A percentile compares a stretch with the other conserved stretches of the same genome.
phyloP scores from a whole-genome alignment of 2,329 filamentous ascomycete species.

The Sporothrix humicola region DNA sequence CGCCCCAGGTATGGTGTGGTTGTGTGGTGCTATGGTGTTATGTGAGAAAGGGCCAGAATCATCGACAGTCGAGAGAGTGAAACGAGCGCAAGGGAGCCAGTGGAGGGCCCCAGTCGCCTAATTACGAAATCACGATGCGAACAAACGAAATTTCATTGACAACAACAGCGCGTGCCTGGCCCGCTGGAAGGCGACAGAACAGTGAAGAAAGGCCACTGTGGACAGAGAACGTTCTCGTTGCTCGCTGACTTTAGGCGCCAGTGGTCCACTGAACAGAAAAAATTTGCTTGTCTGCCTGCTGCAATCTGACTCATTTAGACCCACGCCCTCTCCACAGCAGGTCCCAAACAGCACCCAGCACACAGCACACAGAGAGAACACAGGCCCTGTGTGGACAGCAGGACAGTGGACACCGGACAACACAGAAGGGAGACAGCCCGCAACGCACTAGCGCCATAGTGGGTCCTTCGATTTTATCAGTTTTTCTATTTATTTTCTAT shows the following conservation, averaged over 20 bases:
- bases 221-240: neutral
- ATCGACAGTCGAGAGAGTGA: neutral
- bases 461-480: neutral
- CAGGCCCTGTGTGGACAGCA: neutral
- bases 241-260: neutral
- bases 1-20: slow-evolving; percentile 32
- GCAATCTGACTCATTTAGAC: slow-evolving; percentile 32
- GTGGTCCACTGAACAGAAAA: slow-evolving; percentile 23
- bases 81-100: neutral
- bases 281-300: slow-evolving; percentile 15
- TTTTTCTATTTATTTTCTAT: neutral
- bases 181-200: slow-evolving; percentile 18
- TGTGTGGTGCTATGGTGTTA: slow-evolving; percentile 28
- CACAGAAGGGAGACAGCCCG: neutral
- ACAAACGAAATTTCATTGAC: slow-evolving; percentile 19
- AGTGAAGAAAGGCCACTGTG: slow-evolving; percentile 20
- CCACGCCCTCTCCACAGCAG: slow-evolving; percentile 19
- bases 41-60: neutral
- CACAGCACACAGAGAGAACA: neutral
- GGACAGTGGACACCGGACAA: neutral
- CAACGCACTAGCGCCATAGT: slow-evolving; percentile 9
- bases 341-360: neutral
- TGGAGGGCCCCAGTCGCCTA: neutral
- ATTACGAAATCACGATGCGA: slow-evolving; percentile 16
- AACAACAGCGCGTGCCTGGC: neutral